Evolutionary conservation across 169 alveolate genomes (phyloP).

Genomic region (Plasmodium yoelii): DNA sequence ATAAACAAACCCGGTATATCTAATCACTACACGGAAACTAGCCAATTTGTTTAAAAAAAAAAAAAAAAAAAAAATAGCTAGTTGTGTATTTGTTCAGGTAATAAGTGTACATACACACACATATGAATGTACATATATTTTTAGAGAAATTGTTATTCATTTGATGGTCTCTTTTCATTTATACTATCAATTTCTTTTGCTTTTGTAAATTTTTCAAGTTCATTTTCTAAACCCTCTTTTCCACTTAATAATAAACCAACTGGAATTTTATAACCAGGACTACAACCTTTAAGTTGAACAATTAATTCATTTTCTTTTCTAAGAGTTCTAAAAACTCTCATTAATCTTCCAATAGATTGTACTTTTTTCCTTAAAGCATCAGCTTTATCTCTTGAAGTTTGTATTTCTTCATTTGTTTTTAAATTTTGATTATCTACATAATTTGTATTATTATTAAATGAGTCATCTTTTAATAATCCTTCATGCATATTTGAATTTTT

Average conservation of each 20-base stretch:
- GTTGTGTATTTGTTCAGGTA: too few relatives aligned
- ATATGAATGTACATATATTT: background rate
- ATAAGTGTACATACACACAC: too few relatives aligned
- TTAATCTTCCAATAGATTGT: conserved; percentile 87
- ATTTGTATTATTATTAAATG: background rate
- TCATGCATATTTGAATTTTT: background rate
- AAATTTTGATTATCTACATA: background rate
- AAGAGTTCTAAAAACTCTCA: conserved; percentile 86
- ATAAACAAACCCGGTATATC: too few relatives aligned
- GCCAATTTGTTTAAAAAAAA: too few relatives aligned
- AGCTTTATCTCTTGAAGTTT: conserved; percentile 82
- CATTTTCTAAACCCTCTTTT: conserved; percentile 90
- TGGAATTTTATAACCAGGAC: conserved; percentile 97
- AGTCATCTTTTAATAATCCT: background rate
- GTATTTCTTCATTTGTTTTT: conserved; percentile 11
- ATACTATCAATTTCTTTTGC: conserved; percentile 86
- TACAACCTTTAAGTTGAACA: conserved; percentile 93
- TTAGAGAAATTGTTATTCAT: conserved; percentile 9
- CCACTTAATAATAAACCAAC: conserved; percentile 94
- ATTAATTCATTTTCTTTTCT: conserved; percentile 93
- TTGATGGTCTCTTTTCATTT: conserved; percentile 88
- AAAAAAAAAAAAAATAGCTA: too few relatives aligned
- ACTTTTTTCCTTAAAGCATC: conserved; percentile 91
- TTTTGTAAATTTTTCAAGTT: conserved; percentile 84
- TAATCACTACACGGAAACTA: too few relatives aligned